Conservation (phyloP, 208 protist species). For the Pavlovales sp. region DNA sequence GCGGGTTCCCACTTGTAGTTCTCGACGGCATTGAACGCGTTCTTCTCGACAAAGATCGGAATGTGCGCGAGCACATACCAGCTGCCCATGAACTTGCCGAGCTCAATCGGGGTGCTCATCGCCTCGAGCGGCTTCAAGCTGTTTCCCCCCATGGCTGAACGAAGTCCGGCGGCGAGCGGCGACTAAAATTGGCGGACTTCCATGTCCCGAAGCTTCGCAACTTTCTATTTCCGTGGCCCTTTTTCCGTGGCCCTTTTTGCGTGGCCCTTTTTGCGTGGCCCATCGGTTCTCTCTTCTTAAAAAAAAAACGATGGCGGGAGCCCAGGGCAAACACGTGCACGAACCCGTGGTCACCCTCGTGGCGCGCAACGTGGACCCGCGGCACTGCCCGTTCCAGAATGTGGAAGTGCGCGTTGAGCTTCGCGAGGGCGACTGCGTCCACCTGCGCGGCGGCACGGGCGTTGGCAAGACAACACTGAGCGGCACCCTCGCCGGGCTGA, state of each 20-base stretch:
- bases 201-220: too few species aligned
- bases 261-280: too few species aligned
- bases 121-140: not conserved
- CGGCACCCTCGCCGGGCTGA: constrained; percentile 1
- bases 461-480: not conserved
- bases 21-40: not conserved
- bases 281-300: too few species aligned
- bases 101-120: not conserved
- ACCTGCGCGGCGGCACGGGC: constrained; percentile 13
- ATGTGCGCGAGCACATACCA: not conserved
- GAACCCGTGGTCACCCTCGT: not conserved
- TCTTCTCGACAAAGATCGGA: not conserved
- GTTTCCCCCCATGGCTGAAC: too few species aligned
- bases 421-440: not conserved
- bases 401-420: constrained; percentile 3
- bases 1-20: not conserved
- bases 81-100: not conserved
- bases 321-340: too few species aligned
- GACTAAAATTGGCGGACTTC: too few species aligned
- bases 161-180: too few species aligned
- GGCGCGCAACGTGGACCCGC: not conserved
- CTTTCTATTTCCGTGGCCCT: too few species aligned
- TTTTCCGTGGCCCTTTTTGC: too few species aligned
- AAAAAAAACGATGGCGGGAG: too few species aligned
- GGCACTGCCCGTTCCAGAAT: constrained; percentile 7